Conservation (phyloP, 1,284 basidiomycete genomes). For the Melampsora americana region DNA sequence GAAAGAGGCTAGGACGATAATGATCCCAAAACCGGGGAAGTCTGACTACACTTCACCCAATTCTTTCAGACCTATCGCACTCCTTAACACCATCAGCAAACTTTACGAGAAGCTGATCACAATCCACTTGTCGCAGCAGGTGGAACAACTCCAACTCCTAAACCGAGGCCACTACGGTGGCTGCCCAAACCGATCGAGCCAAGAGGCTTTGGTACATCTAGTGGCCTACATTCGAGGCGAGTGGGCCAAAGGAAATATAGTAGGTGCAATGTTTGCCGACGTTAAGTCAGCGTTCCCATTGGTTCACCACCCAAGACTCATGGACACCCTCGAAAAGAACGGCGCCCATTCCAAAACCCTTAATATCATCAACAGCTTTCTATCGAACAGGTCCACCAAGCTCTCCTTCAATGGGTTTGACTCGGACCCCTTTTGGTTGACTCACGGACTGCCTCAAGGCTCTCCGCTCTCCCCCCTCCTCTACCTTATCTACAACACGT, state of each 20-base stretch:
- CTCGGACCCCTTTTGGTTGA: background rate
- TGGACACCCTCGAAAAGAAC: background rate
- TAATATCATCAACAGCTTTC: background rate
- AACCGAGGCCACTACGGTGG: conserved; percentile 4
- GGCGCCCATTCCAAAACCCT: background rate
- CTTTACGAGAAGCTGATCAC: background rate
- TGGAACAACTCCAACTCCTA: background rate
- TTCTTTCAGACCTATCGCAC: background rate
- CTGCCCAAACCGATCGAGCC: background rate
- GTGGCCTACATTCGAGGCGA: background rate
- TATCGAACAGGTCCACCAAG: background rate
- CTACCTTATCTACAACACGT: background rate
- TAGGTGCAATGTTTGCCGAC: background rate
- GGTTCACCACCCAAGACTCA: background rate
- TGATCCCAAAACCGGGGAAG: conserved; percentile 17
- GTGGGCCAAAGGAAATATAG: background rate
- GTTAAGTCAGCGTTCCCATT: background rate
- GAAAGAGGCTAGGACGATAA: conserved; percentile 3
- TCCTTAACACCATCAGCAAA: background rate
- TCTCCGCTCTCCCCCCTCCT: background rate
- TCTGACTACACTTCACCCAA: background rate
- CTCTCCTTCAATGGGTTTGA: background rate
- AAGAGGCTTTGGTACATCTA: background rate
- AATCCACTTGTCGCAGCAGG: background rate
- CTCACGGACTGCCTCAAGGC: background rate